These are phyloP conservation scores for Trifolium fragiferum DNA, from an alignment of 306 rosid genomes.

Conservation along the genomic window DNA sequence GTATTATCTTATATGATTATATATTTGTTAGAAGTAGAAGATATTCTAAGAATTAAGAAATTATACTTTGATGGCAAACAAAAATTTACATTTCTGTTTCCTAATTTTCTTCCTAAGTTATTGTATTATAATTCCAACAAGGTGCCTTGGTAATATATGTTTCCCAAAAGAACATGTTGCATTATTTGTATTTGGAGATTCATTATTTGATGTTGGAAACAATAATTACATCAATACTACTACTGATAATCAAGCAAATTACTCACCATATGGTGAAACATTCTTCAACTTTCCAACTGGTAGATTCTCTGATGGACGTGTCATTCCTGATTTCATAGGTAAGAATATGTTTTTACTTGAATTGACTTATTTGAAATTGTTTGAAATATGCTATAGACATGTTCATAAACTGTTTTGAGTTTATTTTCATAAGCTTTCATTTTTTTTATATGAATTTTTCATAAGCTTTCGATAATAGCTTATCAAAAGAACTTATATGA, in stretches of 20 bases:
- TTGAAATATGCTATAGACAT: not conserved
- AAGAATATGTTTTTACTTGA: not conserved
- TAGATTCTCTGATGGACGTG: slow-evolving; percentile 56
- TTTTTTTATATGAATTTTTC: too few species aligned
- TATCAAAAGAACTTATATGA: too few species aligned
- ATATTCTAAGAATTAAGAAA: not conserved
- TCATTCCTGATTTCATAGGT: slow-evolving; percentile 54
- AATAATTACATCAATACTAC: slow-evolving; percentile 54
- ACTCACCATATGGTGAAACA: slow-evolving; percentile 53
- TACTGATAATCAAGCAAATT: slow-evolving; percentile 32
- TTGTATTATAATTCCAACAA: slow-evolving; percentile 1
- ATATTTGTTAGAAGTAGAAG: not conserved
- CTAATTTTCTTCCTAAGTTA: not conserved
- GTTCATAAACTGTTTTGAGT: too few species aligned
- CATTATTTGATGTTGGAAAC: slow-evolving; percentile 64
- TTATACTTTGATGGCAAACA: not conserved
- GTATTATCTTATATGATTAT: too few species aligned
- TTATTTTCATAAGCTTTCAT: too few species aligned
- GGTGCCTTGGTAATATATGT: slow-evolving; percentile 5
- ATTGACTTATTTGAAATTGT: not conserved
- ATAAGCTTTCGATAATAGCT: too few species aligned
- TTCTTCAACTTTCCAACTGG: slow-evolving; percentile 55
- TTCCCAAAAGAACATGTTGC: slow-evolving; percentile 10
- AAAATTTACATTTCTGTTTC: not conserved
- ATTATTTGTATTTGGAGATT: slow-evolving; percentile 61